Evolutionary conservation across 805 yeast species (phyloP).

Genomic region (Candida piceae): DNA sequence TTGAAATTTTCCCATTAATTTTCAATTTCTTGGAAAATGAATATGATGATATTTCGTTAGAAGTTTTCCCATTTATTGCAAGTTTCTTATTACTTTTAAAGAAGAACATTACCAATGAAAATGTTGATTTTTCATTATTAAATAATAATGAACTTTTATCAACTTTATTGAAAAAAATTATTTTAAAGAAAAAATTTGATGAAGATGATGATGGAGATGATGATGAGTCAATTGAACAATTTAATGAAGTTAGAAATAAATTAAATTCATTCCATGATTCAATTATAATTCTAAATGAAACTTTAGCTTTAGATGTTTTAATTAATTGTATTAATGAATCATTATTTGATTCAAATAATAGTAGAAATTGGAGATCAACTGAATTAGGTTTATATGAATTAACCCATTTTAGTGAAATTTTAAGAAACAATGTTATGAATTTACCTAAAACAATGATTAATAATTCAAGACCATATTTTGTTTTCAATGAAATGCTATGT

Average conservation of each 20-base stretch:
- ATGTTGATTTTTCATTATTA: conserved; percentile 26
- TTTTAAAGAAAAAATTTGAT: conserved; percentile 76
- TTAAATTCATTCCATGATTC: conserved; percentile 82
- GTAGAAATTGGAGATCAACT: conserved; percentile 73
- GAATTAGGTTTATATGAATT: conserved; percentile 87
- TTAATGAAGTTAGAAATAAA: conserved; percentile 69
- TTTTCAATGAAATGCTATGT: conserved; percentile 58
- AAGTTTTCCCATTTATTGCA: conserved; percentile 76
- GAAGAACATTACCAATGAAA: conserved; percentile 40
- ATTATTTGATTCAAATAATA: conserved; percentile 18
- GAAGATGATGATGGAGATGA: conserved; percentile 53
- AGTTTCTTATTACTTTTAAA: conserved; percentile 68
- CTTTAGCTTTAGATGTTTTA: conserved; percentile 31
- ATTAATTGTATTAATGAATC: conserved; percentile 45
- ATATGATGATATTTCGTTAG: conserved; percentile 82
- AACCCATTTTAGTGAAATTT: conserved; percentile 69
- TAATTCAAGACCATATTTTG: conserved; percentile 58
- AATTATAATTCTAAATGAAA: conserved; percentile 44
- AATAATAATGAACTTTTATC: conserved; percentile 47
- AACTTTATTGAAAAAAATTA: conserved; percentile 60
- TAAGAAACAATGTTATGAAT: conserved; percentile 72
- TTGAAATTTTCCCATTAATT: conserved; percentile 66
- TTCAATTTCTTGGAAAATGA: conserved; percentile 71
- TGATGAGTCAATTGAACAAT: conserved; percentile 72
- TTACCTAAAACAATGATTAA: conserved; percentile 61